Base-by-base conservation (phyloP, 2,329 filamentous ascomycete genomes). In the Tolypocladium inflatum region DNA sequence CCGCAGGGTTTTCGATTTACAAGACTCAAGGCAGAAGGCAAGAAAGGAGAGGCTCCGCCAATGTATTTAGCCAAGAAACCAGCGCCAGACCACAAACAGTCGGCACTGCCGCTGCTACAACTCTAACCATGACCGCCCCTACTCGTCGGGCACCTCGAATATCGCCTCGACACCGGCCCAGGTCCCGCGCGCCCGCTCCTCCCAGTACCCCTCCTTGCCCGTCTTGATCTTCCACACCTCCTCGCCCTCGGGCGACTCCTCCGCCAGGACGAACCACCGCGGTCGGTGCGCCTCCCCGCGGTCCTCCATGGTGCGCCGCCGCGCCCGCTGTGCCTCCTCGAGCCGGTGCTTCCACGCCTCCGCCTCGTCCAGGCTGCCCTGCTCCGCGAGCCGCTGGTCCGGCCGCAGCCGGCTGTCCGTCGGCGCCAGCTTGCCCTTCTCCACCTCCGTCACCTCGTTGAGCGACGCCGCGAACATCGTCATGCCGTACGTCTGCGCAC, bases 171-270 rank as follows among this genome's bases (percentile, higher is more conserved):
- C 71, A 6, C 79, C 80, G 4, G 68, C 71, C 90, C 90, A 96
- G 58, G 77, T 77, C 1, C 86, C 86, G 62, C 76, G 82, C 3
- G 78, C 80, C 60, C 93, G 82, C 73, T 90, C 87, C 69, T 96
- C 92, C 94, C 94, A 99, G 74, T 99, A 99, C 10, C 90, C 87
- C 21, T 95, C 91, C 73, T 88, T 91, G 23, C 91, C 91, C 3
- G 78, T 78, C 76, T 87, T 94, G 62, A 96, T 72, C 66, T 85
- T 82, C 89, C 89, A 90, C 13, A 88, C 78, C 68, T 89, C 85
- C 68, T 89, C 86, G 4, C 81, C 82, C 54, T 82, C 80, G 17
- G 75, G 74, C 2, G 74, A 76, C 30, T 81, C 78, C n/a, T 80
- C 78, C 10, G 89, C 85, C 73, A 82, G 87, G 56, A 85, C 82